Evolutionary conservation across 179 eudicot genomes (phyloP).

Genomic region (Drosera spatulata): DNA sequence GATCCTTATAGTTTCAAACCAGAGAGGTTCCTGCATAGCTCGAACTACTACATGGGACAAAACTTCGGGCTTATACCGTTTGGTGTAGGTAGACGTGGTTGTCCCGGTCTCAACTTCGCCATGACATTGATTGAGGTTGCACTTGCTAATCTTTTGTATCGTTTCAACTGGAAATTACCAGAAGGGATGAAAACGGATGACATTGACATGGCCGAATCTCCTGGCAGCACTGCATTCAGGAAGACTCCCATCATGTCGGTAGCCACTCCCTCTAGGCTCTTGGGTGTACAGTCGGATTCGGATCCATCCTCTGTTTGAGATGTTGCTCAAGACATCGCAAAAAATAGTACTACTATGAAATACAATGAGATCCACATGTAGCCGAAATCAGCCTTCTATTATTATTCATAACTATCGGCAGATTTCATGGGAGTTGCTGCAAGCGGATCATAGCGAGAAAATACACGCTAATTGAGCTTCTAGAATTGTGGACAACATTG

Average conservation of each 20-base stretch:
- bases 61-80: conserved; percentile 21
- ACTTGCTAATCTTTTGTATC: conserved; percentile 12
- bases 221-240: conserved; percentile 4
- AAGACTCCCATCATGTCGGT: conserved; percentile 8
- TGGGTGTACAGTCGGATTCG: too few relatives aligned
- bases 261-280: background rate
- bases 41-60: conserved; percentile 17
- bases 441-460: too few relatives aligned
- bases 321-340: too few relatives aligned
- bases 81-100: conserved; percentile 24
- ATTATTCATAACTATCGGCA: too few relatives aligned
- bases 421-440: too few relatives aligned
- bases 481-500: too few relatives aligned
- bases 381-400: too few relatives aligned
- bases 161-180: conserved; percentile 15
- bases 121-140: conserved; percentile 8
- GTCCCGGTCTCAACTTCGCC: conserved; percentile 20
- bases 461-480: too few relatives aligned
- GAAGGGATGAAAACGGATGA: background rate
- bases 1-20: conserved; percentile 15
- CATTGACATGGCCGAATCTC: conserved; percentile 4
- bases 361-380: too few relatives aligned
- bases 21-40: conserved; percentile 24
- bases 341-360: too few relatives aligned
- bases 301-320: too few relatives aligned